Evolutionary conservation across 2,329 filamentous ascomycete genomes (phyloP).

Genomic region (Fusarium napiforme): DNA sequence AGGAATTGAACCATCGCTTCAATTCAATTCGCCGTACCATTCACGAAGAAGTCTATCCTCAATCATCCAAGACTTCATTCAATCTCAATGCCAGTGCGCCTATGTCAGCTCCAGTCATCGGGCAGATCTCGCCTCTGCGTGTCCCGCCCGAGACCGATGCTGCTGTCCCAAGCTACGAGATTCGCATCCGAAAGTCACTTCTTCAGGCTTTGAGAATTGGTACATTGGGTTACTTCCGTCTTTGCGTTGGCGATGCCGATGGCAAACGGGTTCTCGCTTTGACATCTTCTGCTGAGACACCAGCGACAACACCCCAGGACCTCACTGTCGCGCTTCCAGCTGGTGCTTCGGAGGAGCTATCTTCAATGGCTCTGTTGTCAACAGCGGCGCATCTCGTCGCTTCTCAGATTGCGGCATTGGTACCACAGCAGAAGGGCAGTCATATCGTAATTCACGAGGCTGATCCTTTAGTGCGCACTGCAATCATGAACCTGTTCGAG

Average conservation of each 20-base stretch:
- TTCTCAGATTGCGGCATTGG: not conserved
- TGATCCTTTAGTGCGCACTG: not conserved
- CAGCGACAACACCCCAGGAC: not conserved
- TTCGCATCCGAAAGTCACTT: not conserved
- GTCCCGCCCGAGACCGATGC: not conserved
- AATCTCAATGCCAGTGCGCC: not conserved
- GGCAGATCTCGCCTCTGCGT: not conserved
- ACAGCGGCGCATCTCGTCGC: not conserved
- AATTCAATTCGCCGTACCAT: conserved; percentile 1
- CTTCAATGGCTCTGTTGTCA: not conserved
- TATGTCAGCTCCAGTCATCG: not conserved
- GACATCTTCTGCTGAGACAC: not conserved
- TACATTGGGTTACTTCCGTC: not conserved
- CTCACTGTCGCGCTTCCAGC: not conserved
- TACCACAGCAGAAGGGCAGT: not conserved
- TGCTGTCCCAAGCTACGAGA: not conserved
- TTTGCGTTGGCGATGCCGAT: not conserved
- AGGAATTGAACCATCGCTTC: not conserved
- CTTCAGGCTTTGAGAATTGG: not conserved
- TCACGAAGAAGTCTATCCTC: not conserved
- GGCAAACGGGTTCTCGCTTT: not conserved
- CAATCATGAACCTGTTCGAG: not conserved
- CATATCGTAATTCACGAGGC: not conserved
- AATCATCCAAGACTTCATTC: not conserved
- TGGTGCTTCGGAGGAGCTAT: not conserved